These are phyloP conservation scores for Macrophomina pseudophaseolina DNA, from an alignment of 2,329 filamentous ascomycete species.

Conservation along the genomic window DNA sequence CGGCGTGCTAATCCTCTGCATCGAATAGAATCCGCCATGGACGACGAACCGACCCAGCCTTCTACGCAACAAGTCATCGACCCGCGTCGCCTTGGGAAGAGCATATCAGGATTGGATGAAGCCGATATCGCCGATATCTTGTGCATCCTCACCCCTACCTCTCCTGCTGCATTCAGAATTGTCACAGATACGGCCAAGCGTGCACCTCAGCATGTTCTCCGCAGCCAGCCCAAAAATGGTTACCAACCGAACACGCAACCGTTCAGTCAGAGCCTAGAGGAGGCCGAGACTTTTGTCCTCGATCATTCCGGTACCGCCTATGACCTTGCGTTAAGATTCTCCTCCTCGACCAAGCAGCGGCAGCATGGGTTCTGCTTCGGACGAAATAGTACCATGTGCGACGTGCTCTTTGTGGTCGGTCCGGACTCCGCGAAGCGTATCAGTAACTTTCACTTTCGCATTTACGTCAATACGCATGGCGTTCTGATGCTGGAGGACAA, in stretches of 20 bases:
- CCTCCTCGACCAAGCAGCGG: conserved; percentile 71
- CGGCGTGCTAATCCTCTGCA: background rate
- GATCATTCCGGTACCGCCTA: conserved; percentile 44
- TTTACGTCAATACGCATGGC: conserved; percentile 85
- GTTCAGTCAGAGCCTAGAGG: conserved; percentile 37
- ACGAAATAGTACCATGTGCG: conserved; percentile 72
- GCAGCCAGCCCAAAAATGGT: conserved; percentile 44
- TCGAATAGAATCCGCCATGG: conserved; percentile 11
- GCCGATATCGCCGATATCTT: conserved; percentile 87
- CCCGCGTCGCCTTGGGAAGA: conserved; percentile 76
- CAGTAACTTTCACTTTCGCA: conserved; percentile 95
- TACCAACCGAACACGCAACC: conserved; percentile 32
- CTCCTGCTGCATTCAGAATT: conserved; percentile 72
- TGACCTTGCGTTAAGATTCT: conserved; percentile 82
- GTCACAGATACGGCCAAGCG: conserved; percentile 61
- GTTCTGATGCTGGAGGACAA: conserved; percentile 90
- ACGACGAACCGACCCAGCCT: conserved; percentile 57
- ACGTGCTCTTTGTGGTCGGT: conserved; percentile 64
- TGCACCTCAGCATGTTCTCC: conserved; percentile 66
- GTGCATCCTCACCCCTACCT: conserved; percentile 83
- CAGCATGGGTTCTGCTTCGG: conserved; percentile 83
- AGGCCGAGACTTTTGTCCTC: conserved; percentile 55
- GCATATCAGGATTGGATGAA: conserved; percentile 81
- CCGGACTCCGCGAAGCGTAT: conserved; percentile 71
- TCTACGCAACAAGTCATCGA: conserved; percentile 83